Percentiles rank a stretch among this genome's conserved stretches.
phyloP scores from a whole-genome alignment of 129 eudicot species.

The Oenanthe sinensis region DNA sequence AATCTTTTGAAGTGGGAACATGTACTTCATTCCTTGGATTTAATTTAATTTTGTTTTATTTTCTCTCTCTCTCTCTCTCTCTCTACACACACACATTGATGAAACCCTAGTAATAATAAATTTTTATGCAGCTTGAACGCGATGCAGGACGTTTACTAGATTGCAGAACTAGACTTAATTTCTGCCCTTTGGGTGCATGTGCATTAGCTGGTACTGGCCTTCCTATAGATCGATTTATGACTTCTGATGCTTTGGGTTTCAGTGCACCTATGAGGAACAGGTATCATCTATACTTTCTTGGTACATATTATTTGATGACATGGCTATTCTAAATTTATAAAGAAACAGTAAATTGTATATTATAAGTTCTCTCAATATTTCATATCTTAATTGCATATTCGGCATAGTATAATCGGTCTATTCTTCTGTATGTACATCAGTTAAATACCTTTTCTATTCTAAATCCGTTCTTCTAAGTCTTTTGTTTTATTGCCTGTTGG shows the following conservation, averaged over 20 bases:
- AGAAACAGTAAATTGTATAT: neutral
- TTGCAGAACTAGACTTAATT: constrained; percentile 74
- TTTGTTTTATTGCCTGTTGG: neutral
- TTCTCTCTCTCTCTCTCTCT: neutral
- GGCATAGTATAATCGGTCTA: neutral
- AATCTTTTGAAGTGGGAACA: neutral
- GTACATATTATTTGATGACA: neutral
- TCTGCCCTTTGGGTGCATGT: constrained; percentile 95
- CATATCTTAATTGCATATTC: neutral
- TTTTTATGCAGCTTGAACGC: constrained; percentile 71
- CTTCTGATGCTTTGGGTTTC: constrained; percentile 85
- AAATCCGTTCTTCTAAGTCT: neutral
- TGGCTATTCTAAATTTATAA: neutral
- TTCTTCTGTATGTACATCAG: neutral
- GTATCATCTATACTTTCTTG: constrained; percentile 19
- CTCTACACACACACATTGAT: neutral
- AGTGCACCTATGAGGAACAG: constrained; percentile 96
- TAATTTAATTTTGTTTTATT: no score
- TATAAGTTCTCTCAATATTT: neutral
- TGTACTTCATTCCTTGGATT: neutral
- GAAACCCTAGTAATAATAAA: constrained; percentile 5
- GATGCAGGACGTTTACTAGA: constrained; percentile 84
- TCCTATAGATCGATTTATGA: constrained; percentile 93
- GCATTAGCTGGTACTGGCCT: constrained; percentile 99
- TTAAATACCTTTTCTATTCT: neutral